Evolutionary conservation across 495 filamentous ascomycete genomes (phyloP), one percentile per base, ranked within the genome.

Genomic region (Jackrogersella multiformis): DNA sequence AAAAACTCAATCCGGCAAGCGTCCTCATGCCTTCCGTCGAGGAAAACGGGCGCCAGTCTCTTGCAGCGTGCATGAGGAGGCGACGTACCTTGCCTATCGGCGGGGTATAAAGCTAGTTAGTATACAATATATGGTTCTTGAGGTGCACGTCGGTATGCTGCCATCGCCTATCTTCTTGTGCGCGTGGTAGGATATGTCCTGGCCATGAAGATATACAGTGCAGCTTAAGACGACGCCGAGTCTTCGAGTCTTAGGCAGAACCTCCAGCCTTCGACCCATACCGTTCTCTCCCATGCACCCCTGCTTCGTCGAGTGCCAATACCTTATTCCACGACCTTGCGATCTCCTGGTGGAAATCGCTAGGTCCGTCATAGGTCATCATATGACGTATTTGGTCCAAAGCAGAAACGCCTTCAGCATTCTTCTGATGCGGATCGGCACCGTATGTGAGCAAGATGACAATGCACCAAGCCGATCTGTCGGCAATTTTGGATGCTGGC

Each of bases 331-430:
- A 61, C n/a, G 15, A 36, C 45, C 13, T 52, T 20, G 28, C 45
- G 21, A 72, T 21, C 32, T 41, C 48, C 24, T 52, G 55, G 13
- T 28, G 61, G 13, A 65, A 66, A 7, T 54, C 48, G 55, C 48
- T 44, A 23, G 51, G 24, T 32, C 66, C 66, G 2, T 63, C 44
- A 46, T 69, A 69, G 9, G 52, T 38, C 49, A 60, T 24, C 39
- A 66, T 53, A n/a, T 48, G 28, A 16, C 62, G 61, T 0, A 69
- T 48, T 35, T 59, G 7, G 18, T 66, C 55, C 16, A 61, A 18
- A 4, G 55, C 66, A 6, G 55, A 66, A 15, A 61, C 56, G 6
- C 61, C 55, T 13, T 51, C n/a, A 2, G 4, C 32, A 18, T 69
- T 69, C 35, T n/a, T 52, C 20, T 15, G 13, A 6, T 61, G 23